Conservation (phyloP, 73 alveolate genomes). For the Stentor coeruleus region DNA sequence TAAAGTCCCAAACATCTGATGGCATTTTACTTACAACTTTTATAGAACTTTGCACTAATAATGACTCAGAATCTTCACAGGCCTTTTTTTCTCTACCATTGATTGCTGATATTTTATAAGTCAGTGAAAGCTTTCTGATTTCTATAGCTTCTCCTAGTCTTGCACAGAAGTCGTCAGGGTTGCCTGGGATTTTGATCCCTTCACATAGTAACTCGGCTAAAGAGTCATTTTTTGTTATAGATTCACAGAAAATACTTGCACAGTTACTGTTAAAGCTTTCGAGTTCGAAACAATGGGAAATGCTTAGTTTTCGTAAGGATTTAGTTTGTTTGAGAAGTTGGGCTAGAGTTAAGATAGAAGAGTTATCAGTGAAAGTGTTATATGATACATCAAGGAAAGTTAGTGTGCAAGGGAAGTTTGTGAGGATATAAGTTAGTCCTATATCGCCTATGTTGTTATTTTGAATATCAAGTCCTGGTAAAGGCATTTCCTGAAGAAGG, state of each 20-base stretch:
- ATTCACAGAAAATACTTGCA: background rate
- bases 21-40: background rate
- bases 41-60: background rate
- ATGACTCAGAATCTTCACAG: background rate
- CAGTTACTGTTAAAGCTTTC: background rate
- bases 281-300: conserved; percentile 6
- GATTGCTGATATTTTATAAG: background rate
- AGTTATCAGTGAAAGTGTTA: background rate
- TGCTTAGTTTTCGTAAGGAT: background rate
- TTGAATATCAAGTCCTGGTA: background rate
- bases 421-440: background rate
- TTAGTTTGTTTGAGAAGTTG: background rate
- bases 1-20: background rate
- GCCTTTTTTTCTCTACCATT: background rate
- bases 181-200: background rate
- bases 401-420: background rate
- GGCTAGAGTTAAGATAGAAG: background rate
- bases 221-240: conserved; percentile 10
- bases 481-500: background rate
- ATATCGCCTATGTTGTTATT: background rate
- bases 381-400: background rate
- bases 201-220: background rate
- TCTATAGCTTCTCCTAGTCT: background rate
- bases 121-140: conserved; percentile 12
- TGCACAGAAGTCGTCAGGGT: conserved; percentile 17